phyloP scores from a whole-genome alignment of 257 asterid genomes.

The Solanum paucissectum region DNA sequence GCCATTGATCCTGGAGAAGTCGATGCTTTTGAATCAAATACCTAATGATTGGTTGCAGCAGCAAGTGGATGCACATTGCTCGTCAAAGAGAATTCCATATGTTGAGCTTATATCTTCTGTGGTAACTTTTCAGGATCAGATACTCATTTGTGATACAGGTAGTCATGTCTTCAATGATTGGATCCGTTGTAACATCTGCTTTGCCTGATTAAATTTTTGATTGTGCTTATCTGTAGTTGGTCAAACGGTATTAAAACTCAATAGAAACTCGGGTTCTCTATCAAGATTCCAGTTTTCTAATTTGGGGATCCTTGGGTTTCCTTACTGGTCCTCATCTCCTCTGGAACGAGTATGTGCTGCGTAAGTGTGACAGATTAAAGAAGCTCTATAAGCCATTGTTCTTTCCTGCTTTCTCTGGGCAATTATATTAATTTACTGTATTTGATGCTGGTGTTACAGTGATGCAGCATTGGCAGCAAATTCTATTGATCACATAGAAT shows the following conservation, averaged over 20 bases:
- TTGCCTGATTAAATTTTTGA: constrained; percentile 12
- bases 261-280: constrained; percentile 36
- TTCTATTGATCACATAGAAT: constrained; percentile 41
- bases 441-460: constrained; percentile 22
- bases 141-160: constrained; percentile 74
- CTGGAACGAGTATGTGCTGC: constrained; percentile 50
- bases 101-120: constrained; percentile 68
- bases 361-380: constrained; percentile 30
- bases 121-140: constrained; percentile 39
- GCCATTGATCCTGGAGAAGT: constrained; percentile 58
- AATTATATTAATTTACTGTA: constrained; percentile 1
- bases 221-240: constrained; percentile 48
- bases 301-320: constrained; percentile 76
- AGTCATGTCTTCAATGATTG: constrained; percentile 1
- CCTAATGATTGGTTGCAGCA: constrained; percentile 57
- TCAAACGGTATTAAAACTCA: constrained; percentile 53
- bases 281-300: constrained; percentile 53
- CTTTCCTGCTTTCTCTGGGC: neutral
- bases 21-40: constrained; percentile 36
- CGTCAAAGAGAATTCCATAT: constrained; percentile 47
- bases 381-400: neutral
- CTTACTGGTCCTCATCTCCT: constrained; percentile 72
- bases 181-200: neutral
- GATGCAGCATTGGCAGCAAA: constrained; percentile 26
- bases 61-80: constrained; percentile 20